Conservation (phyloP, 2,329 filamentous ascomycete genomes). For the Keithomyces neogunnii region DNA sequence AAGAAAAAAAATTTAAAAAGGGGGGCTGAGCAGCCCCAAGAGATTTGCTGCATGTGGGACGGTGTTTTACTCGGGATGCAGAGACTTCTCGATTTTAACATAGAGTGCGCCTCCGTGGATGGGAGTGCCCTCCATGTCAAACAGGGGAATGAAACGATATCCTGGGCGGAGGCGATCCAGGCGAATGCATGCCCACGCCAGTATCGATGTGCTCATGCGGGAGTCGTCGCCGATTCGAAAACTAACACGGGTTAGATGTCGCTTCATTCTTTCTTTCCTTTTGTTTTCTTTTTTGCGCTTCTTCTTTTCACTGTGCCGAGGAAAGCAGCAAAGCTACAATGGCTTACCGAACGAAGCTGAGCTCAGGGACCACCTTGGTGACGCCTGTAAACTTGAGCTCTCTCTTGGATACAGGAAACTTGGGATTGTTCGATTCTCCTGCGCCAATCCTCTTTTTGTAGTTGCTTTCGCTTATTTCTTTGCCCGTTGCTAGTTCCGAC, state of each 20-base stretch:
- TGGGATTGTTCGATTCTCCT: constrained; percentile 51
- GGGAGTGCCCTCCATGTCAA: constrained; percentile 35
- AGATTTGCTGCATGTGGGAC: not conserved
- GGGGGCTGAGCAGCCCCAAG: not conserved
- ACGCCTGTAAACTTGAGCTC: constrained; percentile 51
- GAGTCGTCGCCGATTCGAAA: constrained; percentile 47
- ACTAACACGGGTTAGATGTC: constrained; percentile 24
- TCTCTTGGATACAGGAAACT: constrained; percentile 47
- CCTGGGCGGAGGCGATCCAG: constrained; percentile 48
- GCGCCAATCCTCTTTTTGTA: constrained; percentile 53
- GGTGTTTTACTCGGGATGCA: not conserved
- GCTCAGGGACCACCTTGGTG: constrained; percentile 53
- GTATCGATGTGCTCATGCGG: constrained; percentile 26
- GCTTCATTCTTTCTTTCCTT: not conserved
- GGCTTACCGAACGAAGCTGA: constrained; percentile 65
- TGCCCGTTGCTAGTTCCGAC: constrained; percentile 23
- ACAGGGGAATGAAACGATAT: constrained; percentile 45
- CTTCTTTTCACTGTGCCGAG: no score
- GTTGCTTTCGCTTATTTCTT: constrained; percentile 36
- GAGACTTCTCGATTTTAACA: constrained; percentile 41
- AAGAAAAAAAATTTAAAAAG: no score
- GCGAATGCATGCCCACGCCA: constrained; percentile 51
- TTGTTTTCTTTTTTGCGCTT: no score
- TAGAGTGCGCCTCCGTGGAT: constrained; percentile 40
- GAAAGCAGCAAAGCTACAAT: no score